Conservation (phyloP, 2,329 filamentous ascomycete species). For the Penicillium sp. region DNA sequence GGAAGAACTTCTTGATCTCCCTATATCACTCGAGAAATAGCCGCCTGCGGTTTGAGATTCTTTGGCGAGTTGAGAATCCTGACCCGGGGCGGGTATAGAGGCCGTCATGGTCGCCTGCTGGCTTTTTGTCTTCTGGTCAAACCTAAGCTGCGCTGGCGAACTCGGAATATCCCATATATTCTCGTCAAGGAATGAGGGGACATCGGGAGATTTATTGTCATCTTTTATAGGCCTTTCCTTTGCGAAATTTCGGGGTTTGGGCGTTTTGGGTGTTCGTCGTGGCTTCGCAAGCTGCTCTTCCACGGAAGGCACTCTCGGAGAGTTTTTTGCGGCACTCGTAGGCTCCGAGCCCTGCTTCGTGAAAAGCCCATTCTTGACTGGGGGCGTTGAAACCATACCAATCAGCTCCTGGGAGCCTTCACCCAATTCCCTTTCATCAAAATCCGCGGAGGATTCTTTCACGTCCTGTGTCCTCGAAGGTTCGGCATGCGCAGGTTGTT, state of each 20-base stretch:
- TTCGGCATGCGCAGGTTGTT: background rate
- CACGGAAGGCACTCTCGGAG: background rate
- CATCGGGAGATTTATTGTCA: background rate
- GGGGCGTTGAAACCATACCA: background rate
- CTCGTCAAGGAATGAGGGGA: conserved; percentile 12
- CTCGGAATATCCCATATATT: conserved; percentile 31
- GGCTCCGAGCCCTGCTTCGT: background rate
- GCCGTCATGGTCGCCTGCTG: conserved; percentile 9
- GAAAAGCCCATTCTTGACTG: background rate
- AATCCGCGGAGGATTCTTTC: background rate
- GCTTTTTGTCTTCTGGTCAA: conserved; percentile 5
- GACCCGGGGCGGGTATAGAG: background rate
- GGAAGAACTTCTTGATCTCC: conserved; percentile 29
- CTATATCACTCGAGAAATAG: background rate
- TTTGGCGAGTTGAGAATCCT: background rate
- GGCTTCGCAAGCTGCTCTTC: conserved; percentile 12
- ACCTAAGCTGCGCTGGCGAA: conserved; percentile 15
- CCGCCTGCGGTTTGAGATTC: background rate
- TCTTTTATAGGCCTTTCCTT: conserved; percentile 3
- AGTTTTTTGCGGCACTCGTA: background rate
- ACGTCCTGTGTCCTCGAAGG: background rate
- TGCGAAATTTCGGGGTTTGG: conserved; percentile 14
- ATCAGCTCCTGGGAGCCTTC: background rate
- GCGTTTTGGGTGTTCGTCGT: conserved; percentile 14
- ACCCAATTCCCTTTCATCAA: background rate